These are phyloP conservation scores for Ustanciosporium gigantosporum DNA, from an alignment of 1,284 basidiomycete genomes.

Conservation along the genomic window DNA sequence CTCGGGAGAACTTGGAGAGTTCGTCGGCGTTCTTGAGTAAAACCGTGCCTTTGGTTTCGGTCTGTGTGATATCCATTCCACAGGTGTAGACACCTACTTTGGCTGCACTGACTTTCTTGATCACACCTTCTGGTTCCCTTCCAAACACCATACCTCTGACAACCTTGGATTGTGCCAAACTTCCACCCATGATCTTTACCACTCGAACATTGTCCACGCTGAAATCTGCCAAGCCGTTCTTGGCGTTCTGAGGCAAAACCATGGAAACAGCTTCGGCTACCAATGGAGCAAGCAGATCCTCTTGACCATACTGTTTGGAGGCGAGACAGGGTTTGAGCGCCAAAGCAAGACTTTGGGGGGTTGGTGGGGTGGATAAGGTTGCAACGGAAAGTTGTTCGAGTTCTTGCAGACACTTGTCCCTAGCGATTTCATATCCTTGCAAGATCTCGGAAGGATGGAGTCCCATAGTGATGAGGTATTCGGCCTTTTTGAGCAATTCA, in stretches of 20 bases:
- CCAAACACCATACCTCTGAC: slow-evolving; percentile 98
- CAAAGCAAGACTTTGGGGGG: slow-evolving; percentile 73
- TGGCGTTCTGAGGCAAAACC: slow-evolving; percentile 63
- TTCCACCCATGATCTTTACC: slow-evolving; percentile 97
- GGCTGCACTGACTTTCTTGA: slow-evolving; percentile 72
- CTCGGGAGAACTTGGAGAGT: slow-evolving; percentile 84
- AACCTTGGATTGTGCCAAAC: slow-evolving; percentile 78
- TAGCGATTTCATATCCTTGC: slow-evolving; percentile 93
- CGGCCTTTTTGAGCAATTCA: slow-evolving; percentile 91
- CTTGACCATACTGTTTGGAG: slow-evolving; percentile 94
- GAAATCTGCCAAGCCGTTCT: slow-evolving; percentile 40
- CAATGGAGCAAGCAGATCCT: slow-evolving; percentile 78
- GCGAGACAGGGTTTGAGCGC: slow-evolving; percentile 90
- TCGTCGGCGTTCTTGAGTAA: slow-evolving; percentile 94
- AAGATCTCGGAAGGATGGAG: slow-evolving; percentile 88
- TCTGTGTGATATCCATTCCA: slow-evolving; percentile 89
- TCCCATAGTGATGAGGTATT: slow-evolving; percentile 90
- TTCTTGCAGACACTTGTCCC: slow-evolving; percentile 80
- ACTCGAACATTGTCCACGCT: slow-evolving; percentile 93
- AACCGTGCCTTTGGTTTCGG: slow-evolving; percentile 98
- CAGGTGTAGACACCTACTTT: slow-evolving; percentile 82
- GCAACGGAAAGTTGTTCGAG: slow-evolving; percentile 68
- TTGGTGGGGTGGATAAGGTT: slow-evolving; percentile 76
- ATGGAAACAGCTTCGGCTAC: slow-evolving; percentile 83
- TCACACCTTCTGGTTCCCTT: slow-evolving; percentile 80